Evolutionary conservation across 331 rosid genomes (phyloP).

Genomic region (Saraca asoca): DNA sequence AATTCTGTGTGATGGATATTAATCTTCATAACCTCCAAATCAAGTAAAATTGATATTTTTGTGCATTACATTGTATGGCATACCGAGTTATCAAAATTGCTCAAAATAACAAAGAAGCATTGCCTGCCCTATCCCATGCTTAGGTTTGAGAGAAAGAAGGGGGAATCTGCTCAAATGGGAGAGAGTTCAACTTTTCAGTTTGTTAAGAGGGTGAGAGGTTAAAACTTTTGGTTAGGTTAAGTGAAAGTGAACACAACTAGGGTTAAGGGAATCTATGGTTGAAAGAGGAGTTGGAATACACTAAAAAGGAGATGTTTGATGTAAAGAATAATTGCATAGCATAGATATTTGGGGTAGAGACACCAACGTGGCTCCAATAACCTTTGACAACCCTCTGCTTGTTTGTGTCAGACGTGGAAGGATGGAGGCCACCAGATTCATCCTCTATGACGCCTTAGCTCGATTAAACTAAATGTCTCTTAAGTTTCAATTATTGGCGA

Average conservation of each 20-base stretch:
- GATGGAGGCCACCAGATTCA: slow-evolving; percentile 69
- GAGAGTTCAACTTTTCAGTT: no score
- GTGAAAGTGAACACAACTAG: slow-evolving; percentile 58
- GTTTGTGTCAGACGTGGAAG: slow-evolving; percentile 82
- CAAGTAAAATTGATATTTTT: slow-evolving; percentile 8
- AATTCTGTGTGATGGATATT: slow-evolving; percentile 2
- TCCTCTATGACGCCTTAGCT: slow-evolving; percentile 51
- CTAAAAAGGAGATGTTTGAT: slow-evolving; percentile 64
- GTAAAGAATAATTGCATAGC: slow-evolving; percentile 39
- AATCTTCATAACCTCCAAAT: slow-evolving; percentile 14
- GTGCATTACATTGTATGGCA: slow-evolving; percentile 35
- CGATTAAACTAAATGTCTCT: slow-evolving; percentile 52
- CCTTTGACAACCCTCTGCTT: slow-evolving; percentile 54
- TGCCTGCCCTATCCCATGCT: slow-evolving; percentile 43
- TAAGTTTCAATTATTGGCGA: slow-evolving; percentile 72
- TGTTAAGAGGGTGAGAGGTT: no score
- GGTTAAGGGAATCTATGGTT: slow-evolving; percentile 66
- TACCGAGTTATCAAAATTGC: slow-evolving; percentile 31
- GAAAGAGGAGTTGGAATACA: slow-evolving; percentile 98
- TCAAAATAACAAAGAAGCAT: slow-evolving; percentile 35
- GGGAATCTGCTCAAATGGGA: slow-evolving; percentile 31
- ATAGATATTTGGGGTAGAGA: slow-evolving; percentile 62
- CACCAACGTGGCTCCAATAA: slow-evolving; percentile 65
- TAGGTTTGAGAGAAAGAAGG: slow-evolving; percentile 51
- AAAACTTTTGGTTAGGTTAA: slow-evolving; percentile 47